Percentiles rank a stretch among this genome's conserved stretches.
Conservation (phyloP, 768 basidiomycete genomes). For the Harrya chromipes region DNA sequence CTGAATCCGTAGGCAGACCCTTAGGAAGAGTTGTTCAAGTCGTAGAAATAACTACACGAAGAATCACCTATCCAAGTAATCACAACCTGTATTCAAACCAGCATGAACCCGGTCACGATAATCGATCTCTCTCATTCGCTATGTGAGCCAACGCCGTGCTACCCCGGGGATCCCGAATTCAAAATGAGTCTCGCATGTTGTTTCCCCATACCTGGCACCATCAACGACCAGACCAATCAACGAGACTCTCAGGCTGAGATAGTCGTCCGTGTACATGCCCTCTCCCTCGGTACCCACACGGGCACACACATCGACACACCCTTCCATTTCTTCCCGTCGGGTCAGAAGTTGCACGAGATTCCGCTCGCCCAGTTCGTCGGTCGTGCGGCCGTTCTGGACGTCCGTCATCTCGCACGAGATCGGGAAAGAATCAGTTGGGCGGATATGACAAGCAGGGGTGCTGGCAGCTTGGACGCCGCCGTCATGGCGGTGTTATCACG, state of each 20-base stretch:
- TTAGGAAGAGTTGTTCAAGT: no score
- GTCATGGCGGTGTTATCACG: conserved; percentile 1
- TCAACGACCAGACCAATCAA: conserved; percentile 4
- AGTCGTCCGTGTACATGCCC: conserved; percentile 27
- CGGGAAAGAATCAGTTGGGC: conserved; percentile 57
- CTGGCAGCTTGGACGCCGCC: not conserved
- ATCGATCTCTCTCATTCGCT: conserved; percentile 29
- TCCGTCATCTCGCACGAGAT: conserved; percentile 39
- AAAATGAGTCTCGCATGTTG: conserved; percentile 21
- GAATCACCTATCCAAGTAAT: no score
- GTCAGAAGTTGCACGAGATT: conserved; percentile 56
- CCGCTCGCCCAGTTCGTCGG: conserved; percentile 52
- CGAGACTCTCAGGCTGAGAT: conserved; percentile 3
- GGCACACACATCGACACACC: conserved; percentile 83
- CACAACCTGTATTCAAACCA: no score
- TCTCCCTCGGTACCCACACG: conserved; percentile 65
- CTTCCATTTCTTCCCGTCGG: conserved; percentile 62
- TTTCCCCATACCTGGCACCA: conserved; percentile 13
- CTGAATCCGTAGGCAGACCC: no score
- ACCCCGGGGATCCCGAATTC: conserved; percentile 28
- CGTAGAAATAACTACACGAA: no score
- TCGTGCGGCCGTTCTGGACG: conserved; percentile 53
- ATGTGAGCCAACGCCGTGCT: conserved; percentile 20
- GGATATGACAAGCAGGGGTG: conserved; percentile 8
- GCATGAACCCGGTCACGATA: conserved; percentile 16